These are phyloP conservation scores for Beauveria varroae DNA, from an alignment of 2,329 filamentous ascomycete genomes.

Conservation along the genomic window DNA sequence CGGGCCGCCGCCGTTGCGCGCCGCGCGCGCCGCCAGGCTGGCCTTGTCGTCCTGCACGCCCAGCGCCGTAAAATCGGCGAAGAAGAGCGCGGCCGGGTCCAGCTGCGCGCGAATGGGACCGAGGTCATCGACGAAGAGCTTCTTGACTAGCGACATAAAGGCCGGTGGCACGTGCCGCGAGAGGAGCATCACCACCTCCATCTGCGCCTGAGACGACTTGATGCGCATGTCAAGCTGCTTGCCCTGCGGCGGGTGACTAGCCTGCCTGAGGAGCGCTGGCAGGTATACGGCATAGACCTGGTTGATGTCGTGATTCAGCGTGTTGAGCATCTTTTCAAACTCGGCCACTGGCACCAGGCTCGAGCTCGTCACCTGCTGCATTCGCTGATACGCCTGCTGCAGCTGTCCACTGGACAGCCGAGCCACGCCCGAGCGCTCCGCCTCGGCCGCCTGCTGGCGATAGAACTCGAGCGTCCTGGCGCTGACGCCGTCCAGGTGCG, in stretches of 20 bases:
- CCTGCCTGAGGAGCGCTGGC: conserved; percentile 37
- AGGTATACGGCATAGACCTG: conserved; percentile 40
- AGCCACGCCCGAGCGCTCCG: conserved; percentile 29
- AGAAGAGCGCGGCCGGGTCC: conserved; percentile 62
- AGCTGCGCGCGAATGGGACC: conserved; percentile 49
- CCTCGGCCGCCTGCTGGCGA: conserved; percentile 34
- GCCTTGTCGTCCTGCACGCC: conserved; percentile 53
- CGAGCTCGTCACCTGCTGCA: conserved; percentile 42
- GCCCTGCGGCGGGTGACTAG: conserved; percentile 32
- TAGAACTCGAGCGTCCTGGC: conserved; percentile 44
- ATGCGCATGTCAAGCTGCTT: conserved; percentile 36
- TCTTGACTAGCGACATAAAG: conserved; percentile 53
- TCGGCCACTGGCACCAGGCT: conserved; percentile 51
- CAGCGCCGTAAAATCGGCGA: conserved; percentile 63
- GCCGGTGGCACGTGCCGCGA: conserved; percentile 35
- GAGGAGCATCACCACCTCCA: conserved; percentile 47
- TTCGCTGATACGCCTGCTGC: conserved; percentile 47
- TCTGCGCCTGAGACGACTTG: conserved; percentile 39
- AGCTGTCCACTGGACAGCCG: conserved; percentile 43
- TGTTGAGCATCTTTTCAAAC: conserved; percentile 53
- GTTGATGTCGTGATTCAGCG: conserved; percentile 42
- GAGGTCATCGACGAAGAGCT: conserved; percentile 54
- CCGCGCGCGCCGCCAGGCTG: conserved; percentile 33
- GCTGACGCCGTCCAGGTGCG: conserved; percentile 46
- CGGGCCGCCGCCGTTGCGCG: conserved; percentile 31